Base-by-base conservation (phyloP, 2,329 filamentous ascomycete genomes). In the Botrytis fragariae region DNA sequence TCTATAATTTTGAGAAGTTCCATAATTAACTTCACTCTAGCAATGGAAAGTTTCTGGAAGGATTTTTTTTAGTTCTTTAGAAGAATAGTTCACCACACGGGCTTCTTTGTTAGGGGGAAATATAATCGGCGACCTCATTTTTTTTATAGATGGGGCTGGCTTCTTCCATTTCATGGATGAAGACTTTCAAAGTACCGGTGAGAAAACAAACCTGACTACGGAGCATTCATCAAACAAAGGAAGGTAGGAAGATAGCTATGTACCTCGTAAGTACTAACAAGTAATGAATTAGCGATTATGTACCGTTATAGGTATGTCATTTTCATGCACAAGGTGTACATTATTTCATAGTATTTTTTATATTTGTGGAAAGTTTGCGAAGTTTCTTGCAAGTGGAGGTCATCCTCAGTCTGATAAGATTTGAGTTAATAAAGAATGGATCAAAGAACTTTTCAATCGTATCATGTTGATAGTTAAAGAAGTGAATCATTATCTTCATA, bases 111-210 rank as follows among this genome's bases (percentile, higher is more conserved):
- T 29, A 42, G 70, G 48, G 61, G 44, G 25, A 42, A 68, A 57
- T 32, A 72, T 72, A 72, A 72, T 72, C 71, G 71, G n/a, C 71
- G 71, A 72, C 71, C 71, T 72, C 71, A 60, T 45, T 9, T 25
- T 69, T 69, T 44, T 45, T 68, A 29, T 32, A 57, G 48, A 68
- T 68, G 65, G 35, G 65, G 35, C 65, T 39, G 65, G n/a, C 65
- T 57, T 69, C 39, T 39, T 70, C 44, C 44, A 39, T 61, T 45
- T 45, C 25, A 57, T 57, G 51, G 51, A 61, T 70, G 29, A 51
- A 59, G 32, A 57, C 48, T 32, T 69, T 42, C 48, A 69, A 57
- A 32, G 48, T 69, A 69, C 65, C 48, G 12, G 37, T 57, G 65
- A 57, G 37, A 44, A 10, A 42, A 57, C 14, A 5, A 59, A 29